Conservation (phyloP, 768 basidiomycete genomes). For the Tylopilus vinaceipallidus region DNA sequence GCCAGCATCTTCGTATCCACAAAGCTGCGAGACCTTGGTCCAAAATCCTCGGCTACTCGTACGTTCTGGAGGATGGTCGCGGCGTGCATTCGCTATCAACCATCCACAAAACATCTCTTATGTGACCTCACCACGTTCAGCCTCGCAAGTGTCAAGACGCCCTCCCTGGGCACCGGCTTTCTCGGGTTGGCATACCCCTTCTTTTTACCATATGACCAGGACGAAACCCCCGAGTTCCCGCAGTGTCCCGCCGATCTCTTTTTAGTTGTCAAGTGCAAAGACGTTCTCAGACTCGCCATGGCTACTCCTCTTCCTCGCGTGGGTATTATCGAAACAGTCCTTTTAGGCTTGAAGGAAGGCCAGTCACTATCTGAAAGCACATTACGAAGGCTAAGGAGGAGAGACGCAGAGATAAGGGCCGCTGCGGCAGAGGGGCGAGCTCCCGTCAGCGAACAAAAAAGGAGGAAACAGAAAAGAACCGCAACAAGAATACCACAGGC, state of each 20-base stretch:
- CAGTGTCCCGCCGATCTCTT: slow-evolving; percentile 18
- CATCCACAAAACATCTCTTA: slow-evolving; percentile 19
- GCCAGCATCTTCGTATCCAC: slow-evolving; percentile 26
- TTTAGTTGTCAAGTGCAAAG: not conserved
- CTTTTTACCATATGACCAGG: not conserved
- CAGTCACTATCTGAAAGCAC: slow-evolving; percentile 26
- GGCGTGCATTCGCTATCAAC: slow-evolving; percentile 24
- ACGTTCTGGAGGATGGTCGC: slow-evolving; percentile 28
- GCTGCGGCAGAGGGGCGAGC: slow-evolving; percentile 22
- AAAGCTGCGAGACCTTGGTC: slow-evolving; percentile 25
- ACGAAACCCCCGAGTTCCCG: slow-evolving; percentile 22
- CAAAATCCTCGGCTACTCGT: slow-evolving; percentile 21
- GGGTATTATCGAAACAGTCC: slow-evolving; percentile 18
- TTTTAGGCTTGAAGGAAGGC: slow-evolving; percentile 25
- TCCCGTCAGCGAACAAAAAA: slow-evolving; percentile 23
- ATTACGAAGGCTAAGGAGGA: slow-evolving; percentile 23
- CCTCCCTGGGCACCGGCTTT: slow-evolving; percentile 22
- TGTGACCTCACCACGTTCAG: slow-evolving; percentile 21
- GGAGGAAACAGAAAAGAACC: slow-evolving; percentile 18
- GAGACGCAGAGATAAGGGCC: slow-evolving; percentile 17
- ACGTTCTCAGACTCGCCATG: slow-evolving; percentile 16
- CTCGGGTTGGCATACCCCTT: slow-evolving; percentile 18
- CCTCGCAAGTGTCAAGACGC: slow-evolving; percentile 23
- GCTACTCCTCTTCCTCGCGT: slow-evolving; percentile 22
- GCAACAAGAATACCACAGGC: slow-evolving; percentile 9